A percentile compares a stretch with the other conserved stretches of the same genome.
Evolutionary conservation across 2,329 filamentous ascomycete species (phyloP).

Genomic region (Penicillium sp.): DNA sequence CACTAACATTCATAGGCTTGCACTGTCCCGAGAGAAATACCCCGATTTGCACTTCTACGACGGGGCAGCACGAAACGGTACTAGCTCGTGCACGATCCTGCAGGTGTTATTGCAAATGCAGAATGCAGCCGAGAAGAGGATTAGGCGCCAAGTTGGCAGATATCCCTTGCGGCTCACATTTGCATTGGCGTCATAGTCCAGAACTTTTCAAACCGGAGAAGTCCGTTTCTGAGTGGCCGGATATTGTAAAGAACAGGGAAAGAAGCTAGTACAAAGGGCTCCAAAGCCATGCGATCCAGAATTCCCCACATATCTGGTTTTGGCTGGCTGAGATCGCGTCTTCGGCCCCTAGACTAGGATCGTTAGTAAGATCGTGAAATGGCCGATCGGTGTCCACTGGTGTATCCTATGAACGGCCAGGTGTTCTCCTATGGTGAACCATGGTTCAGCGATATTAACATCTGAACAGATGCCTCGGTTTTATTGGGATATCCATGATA

Average conservation of each 20-base stretch:
- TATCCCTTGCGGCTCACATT: constrained; percentile 23
- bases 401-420: constrained; percentile 10
- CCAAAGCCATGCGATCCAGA: constrained; percentile 15
- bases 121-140: constrained; percentile 5
- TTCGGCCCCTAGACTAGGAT: constrained; percentile 13
- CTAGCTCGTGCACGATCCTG: constrained; percentile 10
- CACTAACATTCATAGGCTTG: background rate
- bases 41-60: constrained; percentile 1
- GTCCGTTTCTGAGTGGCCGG: constrained; percentile 11
- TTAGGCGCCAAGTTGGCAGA: constrained; percentile 6
- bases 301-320: constrained; percentile 20
- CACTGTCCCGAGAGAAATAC: background rate
- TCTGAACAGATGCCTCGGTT: background rate
- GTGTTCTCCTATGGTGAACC: constrained; percentile 5
- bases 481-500: background rate
- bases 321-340: constrained; percentile 19
- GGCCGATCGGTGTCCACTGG: constrained; percentile 20
- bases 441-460: background rate
- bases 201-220: constrained; percentile 14
- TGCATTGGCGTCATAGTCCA: constrained; percentile 12
- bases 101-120: constrained; percentile 9
- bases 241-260: constrained; percentile 4
- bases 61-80: constrained; percentile 1
- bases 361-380: constrained; percentile 16
- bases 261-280: background rate